Conservation (phyloP, 1,284 basidiomycete species). For the Xerocomus amazonicus region DNA sequence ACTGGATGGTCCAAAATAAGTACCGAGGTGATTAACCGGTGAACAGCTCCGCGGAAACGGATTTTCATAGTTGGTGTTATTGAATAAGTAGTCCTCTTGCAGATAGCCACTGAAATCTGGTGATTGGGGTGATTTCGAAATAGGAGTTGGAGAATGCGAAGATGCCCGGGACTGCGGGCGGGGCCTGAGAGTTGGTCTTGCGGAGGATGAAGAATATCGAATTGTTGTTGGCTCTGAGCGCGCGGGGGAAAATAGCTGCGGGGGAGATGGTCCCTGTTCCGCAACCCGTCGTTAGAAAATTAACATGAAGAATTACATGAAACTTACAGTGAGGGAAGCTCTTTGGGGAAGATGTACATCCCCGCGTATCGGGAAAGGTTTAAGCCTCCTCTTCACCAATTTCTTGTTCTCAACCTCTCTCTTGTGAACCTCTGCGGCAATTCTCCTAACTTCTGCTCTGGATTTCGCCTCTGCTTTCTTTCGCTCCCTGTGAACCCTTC, state of each 20-base stretch:
- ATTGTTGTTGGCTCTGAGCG: slow-evolving; percentile 11
- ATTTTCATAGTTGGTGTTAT: slow-evolving; percentile 4
- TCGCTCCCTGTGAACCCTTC: slow-evolving; percentile 21
- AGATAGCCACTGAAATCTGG: slow-evolving; percentile 14
- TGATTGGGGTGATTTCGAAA: slow-evolving; percentile 3
- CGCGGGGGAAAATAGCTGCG: slow-evolving; percentile 5
- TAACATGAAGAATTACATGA: neutral
- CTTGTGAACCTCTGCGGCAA: slow-evolving; percentile 10
- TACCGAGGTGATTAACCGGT: slow-evolving; percentile 1
- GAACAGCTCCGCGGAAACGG: slow-evolving; percentile 4
- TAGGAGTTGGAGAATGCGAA: slow-evolving; percentile 9
- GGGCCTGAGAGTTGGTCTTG: slow-evolving; percentile 1
- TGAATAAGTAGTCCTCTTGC: slow-evolving; percentile 12
- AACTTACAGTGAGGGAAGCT: slow-evolving; percentile 14
- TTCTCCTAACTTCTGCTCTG: slow-evolving; percentile 15
- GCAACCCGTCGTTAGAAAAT: neutral
- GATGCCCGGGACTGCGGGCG: slow-evolving; percentile 4
- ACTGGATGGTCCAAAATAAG: slow-evolving; percentile 14
- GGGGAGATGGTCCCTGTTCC: slow-evolving; percentile 8
- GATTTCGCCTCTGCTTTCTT: slow-evolving; percentile 22
- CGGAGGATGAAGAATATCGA: slow-evolving; percentile 3
- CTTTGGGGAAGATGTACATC: neutral
- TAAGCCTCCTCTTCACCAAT: slow-evolving; percentile 25
- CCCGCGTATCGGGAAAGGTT: slow-evolving; percentile 32
- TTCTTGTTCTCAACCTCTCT: slow-evolving; percentile 9